Conservation (phyloP, 2,329 filamentous ascomycete genomes). For the Endoconidiophora polonica region DNA sequence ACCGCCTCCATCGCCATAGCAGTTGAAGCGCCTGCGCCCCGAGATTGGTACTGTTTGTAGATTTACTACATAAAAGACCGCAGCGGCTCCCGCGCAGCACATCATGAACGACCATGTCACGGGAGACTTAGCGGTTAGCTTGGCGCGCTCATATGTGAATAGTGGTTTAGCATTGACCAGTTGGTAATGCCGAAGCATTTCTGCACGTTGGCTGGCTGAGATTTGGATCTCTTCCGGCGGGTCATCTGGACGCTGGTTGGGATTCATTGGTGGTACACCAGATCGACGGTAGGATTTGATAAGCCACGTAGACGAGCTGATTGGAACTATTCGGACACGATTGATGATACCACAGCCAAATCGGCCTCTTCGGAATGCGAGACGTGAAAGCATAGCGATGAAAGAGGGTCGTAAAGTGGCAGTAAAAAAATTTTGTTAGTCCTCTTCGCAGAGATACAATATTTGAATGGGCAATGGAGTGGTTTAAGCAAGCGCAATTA, state of each 20-base stretch:
- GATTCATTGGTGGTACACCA: slow-evolving; percentile 9
- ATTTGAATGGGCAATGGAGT: too few relatives aligned
- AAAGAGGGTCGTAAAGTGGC: too few relatives aligned
- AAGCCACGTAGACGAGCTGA: too few relatives aligned
- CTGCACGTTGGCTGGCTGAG: slow-evolving; percentile 2
- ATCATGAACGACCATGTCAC: slow-evolving; percentile 26
- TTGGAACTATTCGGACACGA: too few relatives aligned
- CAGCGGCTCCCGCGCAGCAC: slow-evolving; percentile 26
- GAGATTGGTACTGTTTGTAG: slow-evolving; percentile 58
- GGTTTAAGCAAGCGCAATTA: too few relatives aligned
- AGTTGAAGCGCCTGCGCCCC: slow-evolving; percentile 58
- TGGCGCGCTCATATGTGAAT: slow-evolving; percentile 19
- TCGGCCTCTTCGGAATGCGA: too few relatives aligned
- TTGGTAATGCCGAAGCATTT: slow-evolving; percentile 13
- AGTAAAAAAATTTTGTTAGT: too few relatives aligned
- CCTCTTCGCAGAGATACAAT: too few relatives aligned
- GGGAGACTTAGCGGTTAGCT: slow-evolving; percentile 20
- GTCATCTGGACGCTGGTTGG: slow-evolving; percentile 8
- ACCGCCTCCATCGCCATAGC: slow-evolving; percentile 29
- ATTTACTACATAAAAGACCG: slow-evolving; percentile 48
- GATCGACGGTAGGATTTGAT: neutral
- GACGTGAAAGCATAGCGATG: too few relatives aligned
- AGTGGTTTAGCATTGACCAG: slow-evolving; percentile 23
- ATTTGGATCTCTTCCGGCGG: slow-evolving; percentile 6
- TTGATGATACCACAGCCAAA: too few relatives aligned